Percentiles rank a stretch among this genome's conserved stretches.
phyloP scores from a whole-genome alignment of 2,329 filamentous ascomycete genomes.

The Botrytis galanthina region DNA sequence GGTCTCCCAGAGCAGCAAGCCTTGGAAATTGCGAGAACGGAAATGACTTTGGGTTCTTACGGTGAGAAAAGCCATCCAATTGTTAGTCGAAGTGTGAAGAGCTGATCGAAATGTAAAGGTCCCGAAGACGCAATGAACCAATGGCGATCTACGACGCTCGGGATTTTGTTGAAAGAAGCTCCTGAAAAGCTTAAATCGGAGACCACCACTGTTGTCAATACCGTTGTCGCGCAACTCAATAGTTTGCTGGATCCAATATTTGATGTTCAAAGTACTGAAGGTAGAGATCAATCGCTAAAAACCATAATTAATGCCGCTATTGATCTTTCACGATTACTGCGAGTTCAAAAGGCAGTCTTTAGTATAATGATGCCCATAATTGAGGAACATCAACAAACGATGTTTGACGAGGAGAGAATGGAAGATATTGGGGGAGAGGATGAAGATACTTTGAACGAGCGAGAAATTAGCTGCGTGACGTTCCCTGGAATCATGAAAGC shows the following conservation, averaged over 20 bases:
- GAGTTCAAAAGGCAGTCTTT: constrained; percentile 58
- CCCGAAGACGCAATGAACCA: constrained; percentile 58
- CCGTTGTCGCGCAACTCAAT: constrained; percentile 49
- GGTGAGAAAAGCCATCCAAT: constrained; percentile 24
- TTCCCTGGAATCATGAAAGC: constrained; percentile 64
- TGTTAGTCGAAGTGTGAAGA: not conserved
- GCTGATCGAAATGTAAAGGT: constrained; percentile 36
- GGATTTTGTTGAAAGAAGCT: constrained; percentile 55
- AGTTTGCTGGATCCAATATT: constrained; percentile 50
- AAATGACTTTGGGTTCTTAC: constrained; percentile 30
- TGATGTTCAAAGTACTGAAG: constrained; percentile 35
- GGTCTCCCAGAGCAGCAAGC: constrained; percentile 58
- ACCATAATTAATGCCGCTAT: constrained; percentile 53
- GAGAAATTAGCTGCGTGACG: constrained; percentile 59
- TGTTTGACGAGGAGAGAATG: constrained; percentile 61
- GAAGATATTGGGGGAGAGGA: constrained; percentile 63
- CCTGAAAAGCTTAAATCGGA: constrained; percentile 46
- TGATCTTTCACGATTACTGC: constrained; percentile 55
- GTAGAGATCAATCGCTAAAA: constrained; percentile 53
- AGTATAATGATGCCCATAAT: constrained; percentile 54
- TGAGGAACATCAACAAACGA: constrained; percentile 49
- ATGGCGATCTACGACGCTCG: constrained; percentile 65
- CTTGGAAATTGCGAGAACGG: constrained; percentile 44
- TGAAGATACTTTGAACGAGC: constrained; percentile 51
- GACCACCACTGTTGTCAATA: constrained; percentile 45